Base-by-base conservation (phyloP, 2,329 filamentous ascomycete species). In the Talaromyces sp. region DNA sequence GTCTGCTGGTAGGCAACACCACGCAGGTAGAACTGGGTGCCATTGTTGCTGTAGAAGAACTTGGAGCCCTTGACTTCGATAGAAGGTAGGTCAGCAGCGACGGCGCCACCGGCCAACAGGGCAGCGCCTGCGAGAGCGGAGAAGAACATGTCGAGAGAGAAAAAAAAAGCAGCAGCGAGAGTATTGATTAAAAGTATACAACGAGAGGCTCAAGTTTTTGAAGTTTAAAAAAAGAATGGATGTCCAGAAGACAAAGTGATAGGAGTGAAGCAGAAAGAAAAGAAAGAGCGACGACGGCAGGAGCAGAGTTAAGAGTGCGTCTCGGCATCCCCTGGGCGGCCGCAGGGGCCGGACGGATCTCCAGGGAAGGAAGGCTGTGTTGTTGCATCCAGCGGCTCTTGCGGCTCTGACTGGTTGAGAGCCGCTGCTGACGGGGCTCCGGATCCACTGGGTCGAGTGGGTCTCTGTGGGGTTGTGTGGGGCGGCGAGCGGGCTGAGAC, bases 1-100 rank as follows among this genome's bases (percentile, higher is more conserved):
- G 68, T 76, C 81, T 73, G 87, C 82, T 99, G 95, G 81, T 99
- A 99, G 68, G 95, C 95, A 69, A 99, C 83, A 80, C 95, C 95
- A 78, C 90, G 91, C 77, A 98, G 91, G 83, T 87, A 95, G 79
- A 90, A 91, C 79, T 90, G 85, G 27, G 87, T 89, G 69, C 88
- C 88, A 76, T 89, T 89, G 76, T 88, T 90, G 76, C 90, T 84
- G 82, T 90, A 93, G 84, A 95, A 97, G 84, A 96, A 93, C 78
- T 95, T 92, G 73, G 85, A 85, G 69, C 91, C 54, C 54, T 56
- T 56, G 54, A 56, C 16, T 8, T 36, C 54, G 54, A 56, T 56
- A 9, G 30, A 7, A n/a, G 31, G 31, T 1, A 56, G n/a, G 36
- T 56, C 31, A n/a, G 54, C 54, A n/a, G 36, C 31, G 36, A 56